phyloP scores from a whole-genome alignment of 2,329 filamentous ascomycete genomes.

The Tothia fuscella region DNA sequence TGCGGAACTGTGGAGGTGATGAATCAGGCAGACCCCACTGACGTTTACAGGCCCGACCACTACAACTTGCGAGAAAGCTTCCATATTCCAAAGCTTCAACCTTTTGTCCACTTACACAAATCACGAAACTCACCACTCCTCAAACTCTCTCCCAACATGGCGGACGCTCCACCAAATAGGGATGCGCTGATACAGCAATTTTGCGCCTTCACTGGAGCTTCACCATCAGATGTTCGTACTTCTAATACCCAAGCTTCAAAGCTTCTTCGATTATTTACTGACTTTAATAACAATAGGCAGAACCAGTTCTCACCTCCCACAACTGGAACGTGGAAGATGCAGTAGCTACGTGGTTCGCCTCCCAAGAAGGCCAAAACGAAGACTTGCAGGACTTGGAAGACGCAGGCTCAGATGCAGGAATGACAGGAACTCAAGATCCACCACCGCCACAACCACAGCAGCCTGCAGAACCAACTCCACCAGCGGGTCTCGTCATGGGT shows the following conservation, averaged over 20 bases:
- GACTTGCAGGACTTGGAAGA: slow-evolving; percentile 22
- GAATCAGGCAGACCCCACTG: too few species aligned
- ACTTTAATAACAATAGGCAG: slow-evolving; percentile 24
- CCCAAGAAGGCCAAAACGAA: slow-evolving; percentile 17
- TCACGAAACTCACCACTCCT: too few species aligned
- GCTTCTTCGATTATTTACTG: neutral
- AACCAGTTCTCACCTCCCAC: slow-evolving; percentile 29
- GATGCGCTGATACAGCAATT: slow-evolving; percentile 8
- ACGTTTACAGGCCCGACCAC: too few species aligned
- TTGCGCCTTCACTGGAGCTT: slow-evolving; percentile 8
- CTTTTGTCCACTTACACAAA: too few species aligned
- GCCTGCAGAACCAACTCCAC: neutral
- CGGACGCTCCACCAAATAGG: neutral
- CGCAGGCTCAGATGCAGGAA: slow-evolving; percentile 22
- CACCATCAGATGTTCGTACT: neutral
- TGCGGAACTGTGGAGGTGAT: too few species aligned
- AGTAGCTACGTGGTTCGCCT: slow-evolving; percentile 32
- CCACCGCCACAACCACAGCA: neutral
- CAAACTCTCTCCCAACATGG: too few species aligned
- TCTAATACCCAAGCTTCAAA: too few species aligned
- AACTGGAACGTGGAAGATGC: slow-evolving; percentile 36
- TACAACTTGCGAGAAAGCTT: too few species aligned
- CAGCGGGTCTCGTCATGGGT: neutral
- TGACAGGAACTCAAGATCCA: too few species aligned
- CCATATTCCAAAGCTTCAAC: too few species aligned